phyloP scores from a whole-genome alignment of 108 stramenopile species.

The Poteriospumella lacustris region DNA sequence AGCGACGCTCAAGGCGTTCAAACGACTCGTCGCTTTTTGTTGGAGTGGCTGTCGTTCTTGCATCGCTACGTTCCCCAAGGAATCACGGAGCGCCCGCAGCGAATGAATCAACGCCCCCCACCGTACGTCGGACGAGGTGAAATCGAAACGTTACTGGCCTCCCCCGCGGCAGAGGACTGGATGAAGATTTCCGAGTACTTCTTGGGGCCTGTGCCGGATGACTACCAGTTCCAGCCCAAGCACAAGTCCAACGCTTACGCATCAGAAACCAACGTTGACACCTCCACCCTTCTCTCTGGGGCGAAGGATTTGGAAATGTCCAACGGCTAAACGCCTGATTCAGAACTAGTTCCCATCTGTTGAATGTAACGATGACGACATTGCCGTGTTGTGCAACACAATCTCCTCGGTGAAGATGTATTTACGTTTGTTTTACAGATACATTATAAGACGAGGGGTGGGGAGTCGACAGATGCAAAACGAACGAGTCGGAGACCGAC shows the following conservation, averaged over 20 bases:
- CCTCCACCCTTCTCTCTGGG: too few relatives aligned
- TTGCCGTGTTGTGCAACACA: too few relatives aligned
- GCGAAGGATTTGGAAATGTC: too few relatives aligned
- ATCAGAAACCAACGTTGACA: neutral
- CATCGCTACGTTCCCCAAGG: conserved; percentile 88
- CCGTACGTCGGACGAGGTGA: conserved; percentile 67
- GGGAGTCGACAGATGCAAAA: too few relatives aligned
- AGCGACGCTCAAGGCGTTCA: conserved; percentile 88
- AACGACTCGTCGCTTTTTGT: conserved; percentile 81
- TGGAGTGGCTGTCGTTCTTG: conserved; percentile 95
- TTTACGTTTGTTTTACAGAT: too few relatives aligned
- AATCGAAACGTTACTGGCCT: conserved; percentile 67
- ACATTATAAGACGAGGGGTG: too few relatives aligned
- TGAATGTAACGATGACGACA: too few relatives aligned
- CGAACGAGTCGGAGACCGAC: too few relatives aligned
- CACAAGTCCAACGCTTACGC: conserved; percentile 52
- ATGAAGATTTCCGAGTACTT: conserved; percentile 90
- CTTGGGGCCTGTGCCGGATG: conserved; percentile 82
- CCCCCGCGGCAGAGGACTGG: conserved; percentile 74
- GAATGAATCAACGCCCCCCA: conserved; percentile 89
- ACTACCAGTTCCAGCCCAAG: conserved; percentile 83
- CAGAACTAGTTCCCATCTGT: too few relatives aligned
- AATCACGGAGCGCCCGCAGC: conserved; percentile 74
- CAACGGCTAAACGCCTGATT: too few relatives aligned
- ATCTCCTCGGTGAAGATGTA: too few relatives aligned